These are phyloP conservation scores for Massospora cicadina DNA, from an alignment of 371 early-diverging fungal species.

Conservation along the genomic window DNA sequence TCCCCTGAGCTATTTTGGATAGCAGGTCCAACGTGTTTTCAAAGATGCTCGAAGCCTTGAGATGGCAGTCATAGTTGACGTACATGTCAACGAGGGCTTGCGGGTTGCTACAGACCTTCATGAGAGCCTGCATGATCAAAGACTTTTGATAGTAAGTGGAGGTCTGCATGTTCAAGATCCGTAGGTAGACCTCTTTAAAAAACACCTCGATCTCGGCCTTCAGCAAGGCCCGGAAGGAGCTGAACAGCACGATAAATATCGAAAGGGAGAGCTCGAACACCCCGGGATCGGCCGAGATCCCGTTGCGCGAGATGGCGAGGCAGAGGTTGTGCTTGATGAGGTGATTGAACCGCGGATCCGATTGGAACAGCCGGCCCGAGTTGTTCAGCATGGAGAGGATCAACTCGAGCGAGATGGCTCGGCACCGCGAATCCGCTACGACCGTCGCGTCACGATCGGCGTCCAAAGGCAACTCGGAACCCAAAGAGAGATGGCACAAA, in stretches of 20 bases:
- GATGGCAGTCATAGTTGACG: conserved; percentile 84
- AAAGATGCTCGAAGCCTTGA: conserved; percentile 27
- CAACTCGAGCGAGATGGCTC: conserved; percentile 19
- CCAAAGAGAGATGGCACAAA: conserved; percentile 28
- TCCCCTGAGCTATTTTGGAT: conserved; percentile 9
- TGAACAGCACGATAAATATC: conserved; percentile 58
- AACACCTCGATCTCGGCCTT: conserved; percentile 62
- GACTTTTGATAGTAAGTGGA: conserved; percentile 27
- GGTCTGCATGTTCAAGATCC: conserved; percentile 44
- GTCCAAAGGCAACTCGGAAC: conserved; percentile 14
- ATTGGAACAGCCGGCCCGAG: conserved; percentile 25
- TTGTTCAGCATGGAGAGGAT: conserved; percentile 26
- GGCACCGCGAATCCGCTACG: conserved; percentile 17
- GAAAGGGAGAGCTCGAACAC: conserved; percentile 69
- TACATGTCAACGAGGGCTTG: conserved; percentile 84
- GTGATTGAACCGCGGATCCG: conserved; percentile 25
- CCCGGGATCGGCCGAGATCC: conserved; percentile 38
- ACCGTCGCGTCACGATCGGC: conserved; percentile 11
- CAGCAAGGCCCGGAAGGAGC: conserved; percentile 44
- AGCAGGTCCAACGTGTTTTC: conserved; percentile 14
- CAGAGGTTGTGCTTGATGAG: conserved; percentile 46
- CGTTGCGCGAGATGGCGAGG: conserved; percentile 37
- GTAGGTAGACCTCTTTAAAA: conserved; percentile 49
- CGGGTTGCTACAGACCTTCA: conserved; percentile 48
- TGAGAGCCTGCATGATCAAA: conserved; percentile 23